Evolutionary conservation across 768 basidiomycete genomes (phyloP), one percentile per base, ranked within the genome.

Genomic region (Mrakia frigida): DNA sequence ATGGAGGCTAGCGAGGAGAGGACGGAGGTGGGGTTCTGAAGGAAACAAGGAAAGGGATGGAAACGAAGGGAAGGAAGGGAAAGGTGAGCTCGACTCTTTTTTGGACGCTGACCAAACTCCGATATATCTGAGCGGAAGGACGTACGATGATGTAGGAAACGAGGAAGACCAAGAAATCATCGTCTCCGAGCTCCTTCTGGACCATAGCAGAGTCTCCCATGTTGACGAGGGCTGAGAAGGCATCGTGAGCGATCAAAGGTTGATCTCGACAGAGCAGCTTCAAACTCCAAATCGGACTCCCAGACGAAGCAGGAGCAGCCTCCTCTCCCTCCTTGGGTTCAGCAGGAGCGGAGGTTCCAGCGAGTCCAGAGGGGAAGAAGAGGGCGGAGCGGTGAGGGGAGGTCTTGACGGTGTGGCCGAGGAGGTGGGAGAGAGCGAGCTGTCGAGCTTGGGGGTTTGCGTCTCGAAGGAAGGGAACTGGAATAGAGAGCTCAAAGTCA

Each of bases 1-100:
- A 98, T 98, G n/a, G 93, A 88, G 4, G 94, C 93, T 28, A 98
- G 88, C 85, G 98, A 95, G 46, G 94, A 93, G 37, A 98, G 90
- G 75, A 91, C 89, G 14, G 95, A 89, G 77, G 91, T 88, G n/a
- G 92, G 91, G 83, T 94, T 91, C 94, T 98, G 80, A 56, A 33
- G 4, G 25, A 53, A 59, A 35, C 23, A 13, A 68, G 6, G 37
- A 35, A 31, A 60, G 33, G 70, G 25, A 71, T 1, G 21, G 5
- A 23, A 56, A 3, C 35, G 65, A 14, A 68, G 23, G 37, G 71
- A 43, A 60, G 70, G 70, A n/a, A 71, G 9, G 52, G 13, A 52
- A 37, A 35, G 70, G 33, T 72, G 70, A 50, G 52, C 35, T 72
- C 43, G 33, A 52, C 18, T 6, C 28, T 10, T 25, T 63, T 25